Percentiles rank a stretch among this genome's conserved stretches.
Conservation (phyloP, 108 stramenopile species). For the Fragilaria radians region DNA sequence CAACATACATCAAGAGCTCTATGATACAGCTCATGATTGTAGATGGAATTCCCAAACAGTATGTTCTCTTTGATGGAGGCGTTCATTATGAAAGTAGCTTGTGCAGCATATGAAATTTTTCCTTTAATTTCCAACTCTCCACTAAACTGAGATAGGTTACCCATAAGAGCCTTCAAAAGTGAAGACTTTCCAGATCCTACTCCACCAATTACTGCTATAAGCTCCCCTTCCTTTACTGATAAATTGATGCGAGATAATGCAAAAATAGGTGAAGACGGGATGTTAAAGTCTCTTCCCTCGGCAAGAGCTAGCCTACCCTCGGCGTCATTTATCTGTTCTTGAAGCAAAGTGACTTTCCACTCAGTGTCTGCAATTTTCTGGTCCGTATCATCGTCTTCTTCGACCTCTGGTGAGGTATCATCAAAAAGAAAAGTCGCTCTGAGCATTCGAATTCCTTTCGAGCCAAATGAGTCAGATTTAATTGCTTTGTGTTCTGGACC, state of each 20-base stretch:
- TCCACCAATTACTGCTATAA: slow-evolving; percentile 81
- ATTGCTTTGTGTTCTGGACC: slow-evolving; percentile 31
- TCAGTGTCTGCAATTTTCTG: slow-evolving; percentile 2
- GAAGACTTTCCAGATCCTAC: slow-evolving; percentile 87
- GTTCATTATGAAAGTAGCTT: slow-evolving; percentile 91
- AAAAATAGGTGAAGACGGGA: slow-evolving; percentile 24
- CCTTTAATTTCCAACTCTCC: slow-evolving; percentile 49
- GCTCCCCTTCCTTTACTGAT: slow-evolving; percentile 41
- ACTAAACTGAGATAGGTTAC: slow-evolving; percentile 51
- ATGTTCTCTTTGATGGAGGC: slow-evolving; percentile 56
- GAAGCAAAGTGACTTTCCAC: neutral
- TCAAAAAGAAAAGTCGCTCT: slow-evolving; percentile 1
- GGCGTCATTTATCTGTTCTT: neutral
- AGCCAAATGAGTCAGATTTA: slow-evolving; percentile 14
- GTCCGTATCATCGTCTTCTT: neutral
- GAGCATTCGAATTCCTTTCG: slow-evolving; percentile 9
- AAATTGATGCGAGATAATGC: slow-evolving; percentile 29
- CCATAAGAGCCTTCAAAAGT: slow-evolving; percentile 71
- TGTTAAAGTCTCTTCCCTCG: neutral
- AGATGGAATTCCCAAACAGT: slow-evolving; percentile 19
- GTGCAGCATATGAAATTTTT: slow-evolving; percentile 42
- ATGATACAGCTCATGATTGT: slow-evolving; percentile 55
- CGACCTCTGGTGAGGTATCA: neutral
- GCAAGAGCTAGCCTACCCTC: neutral
- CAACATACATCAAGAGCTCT: slow-evolving; percentile 57